Percentiles rank a stretch among this genome's conserved stretches.
These are phyloP conservation scores for Mucor mucedo DNA, from an alignment of 371 early-diverging fungal genomes.

Conservation along the genomic window DNA sequence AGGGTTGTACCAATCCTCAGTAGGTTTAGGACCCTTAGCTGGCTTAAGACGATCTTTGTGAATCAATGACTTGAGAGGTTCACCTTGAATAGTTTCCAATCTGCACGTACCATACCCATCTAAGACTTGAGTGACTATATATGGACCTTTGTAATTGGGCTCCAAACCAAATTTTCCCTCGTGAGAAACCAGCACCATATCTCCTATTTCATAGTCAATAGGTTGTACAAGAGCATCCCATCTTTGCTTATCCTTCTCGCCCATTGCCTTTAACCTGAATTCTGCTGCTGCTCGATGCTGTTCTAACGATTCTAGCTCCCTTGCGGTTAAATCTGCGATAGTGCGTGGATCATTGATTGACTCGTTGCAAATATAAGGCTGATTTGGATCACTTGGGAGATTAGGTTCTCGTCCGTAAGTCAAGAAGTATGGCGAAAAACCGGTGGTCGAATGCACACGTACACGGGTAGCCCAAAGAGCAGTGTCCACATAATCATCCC, in stretches of 20 bases:
- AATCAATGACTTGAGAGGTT: slow-evolving; percentile 1
- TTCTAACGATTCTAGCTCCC: background rate
- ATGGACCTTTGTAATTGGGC: slow-evolving; percentile 10
- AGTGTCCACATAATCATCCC: slow-evolving; percentile 23
- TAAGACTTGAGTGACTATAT: background rate
- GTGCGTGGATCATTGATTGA: background rate
- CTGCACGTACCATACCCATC: background rate
- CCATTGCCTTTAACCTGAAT: background rate
- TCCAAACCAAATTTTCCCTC: slow-evolving; percentile 13
- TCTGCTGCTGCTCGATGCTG: slow-evolving; percentile 9
- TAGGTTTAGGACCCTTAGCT: background rate
- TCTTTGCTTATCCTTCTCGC: slow-evolving; percentile 1
- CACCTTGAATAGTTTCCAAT: slow-evolving; percentile 4
- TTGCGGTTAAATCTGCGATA: background rate
- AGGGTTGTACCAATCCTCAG: slow-evolving; percentile 1
- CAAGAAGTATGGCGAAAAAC: slow-evolving; percentile 18
- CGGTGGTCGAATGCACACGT: slow-evolving; percentile 10
- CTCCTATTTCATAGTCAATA: background rate
- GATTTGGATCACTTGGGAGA: slow-evolving; percentile 9
- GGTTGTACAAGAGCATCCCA: slow-evolving; percentile 9
- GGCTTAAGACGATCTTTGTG: slow-evolving; percentile 3
- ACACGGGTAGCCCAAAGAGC: slow-evolving; percentile 18
- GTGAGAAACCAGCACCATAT: background rate
- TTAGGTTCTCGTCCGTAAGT: slow-evolving; percentile 26
- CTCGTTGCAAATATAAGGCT: background rate